A percentile compares a stretch with the other conserved stretches of the same genome.
Evolutionary conservation across 1,139 yeast genomes (phyloP).

Genomic region (Zygoascus meyerae): DNA sequence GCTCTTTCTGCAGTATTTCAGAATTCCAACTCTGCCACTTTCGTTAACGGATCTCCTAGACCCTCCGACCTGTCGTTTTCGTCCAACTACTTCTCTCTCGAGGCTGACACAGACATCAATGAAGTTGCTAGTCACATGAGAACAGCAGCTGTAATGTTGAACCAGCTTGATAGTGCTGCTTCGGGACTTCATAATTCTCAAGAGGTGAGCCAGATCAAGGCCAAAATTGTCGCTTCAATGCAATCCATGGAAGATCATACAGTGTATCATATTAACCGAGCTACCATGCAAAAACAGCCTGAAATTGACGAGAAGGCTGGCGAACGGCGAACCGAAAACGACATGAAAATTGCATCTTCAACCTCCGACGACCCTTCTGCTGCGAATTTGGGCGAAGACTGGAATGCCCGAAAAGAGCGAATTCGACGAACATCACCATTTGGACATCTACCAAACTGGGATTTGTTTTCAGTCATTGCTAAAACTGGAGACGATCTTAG

Average conservation of each 20-base stretch:
- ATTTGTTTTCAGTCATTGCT: constrained; percentile 86
- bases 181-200: constrained; percentile 58
- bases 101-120: constrained; percentile 26
- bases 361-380: constrained; percentile 39
- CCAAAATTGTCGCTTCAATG: constrained; percentile 82
- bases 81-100: constrained; percentile 26
- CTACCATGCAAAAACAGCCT: constrained; percentile 36
- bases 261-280: constrained; percentile 42
- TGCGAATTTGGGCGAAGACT: constrained; percentile 78
- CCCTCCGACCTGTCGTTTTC: constrained; percentile 34
- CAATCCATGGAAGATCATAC: constrained; percentile 67
- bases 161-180: constrained; percentile 72
- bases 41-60: constrained; percentile 26
- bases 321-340: constrained; percentile 84
- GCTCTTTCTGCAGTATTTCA: not conserved
- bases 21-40: constrained; percentile 6
- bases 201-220: constrained; percentile 68
- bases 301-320: constrained; percentile 61
- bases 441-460: constrained; percentile 92
- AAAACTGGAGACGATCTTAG: constrained; percentile 94
- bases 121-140: constrained; percentile 88
- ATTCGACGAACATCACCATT: constrained; percentile 69
- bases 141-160: constrained; percentile 89
- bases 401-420: constrained; percentile 75
- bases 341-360: constrained; percentile 67